Conservation (phyloP, 2,329 filamentous ascomycete species). For the Epichloe sibirici region DNA sequence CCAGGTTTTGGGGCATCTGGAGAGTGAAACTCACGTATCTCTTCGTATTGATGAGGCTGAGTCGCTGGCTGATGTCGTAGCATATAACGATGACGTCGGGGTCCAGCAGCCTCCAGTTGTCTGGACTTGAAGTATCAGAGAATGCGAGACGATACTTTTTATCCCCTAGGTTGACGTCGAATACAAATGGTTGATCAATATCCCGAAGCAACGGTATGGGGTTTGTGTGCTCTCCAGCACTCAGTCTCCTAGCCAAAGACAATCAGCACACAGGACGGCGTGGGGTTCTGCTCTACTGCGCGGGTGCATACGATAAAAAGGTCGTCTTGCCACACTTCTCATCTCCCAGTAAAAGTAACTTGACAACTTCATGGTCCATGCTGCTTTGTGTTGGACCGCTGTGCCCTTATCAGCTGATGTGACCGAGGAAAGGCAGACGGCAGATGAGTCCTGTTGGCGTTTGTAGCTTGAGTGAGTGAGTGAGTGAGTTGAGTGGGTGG, state of each 20-base stretch:
- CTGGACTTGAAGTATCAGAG: constrained; percentile 45
- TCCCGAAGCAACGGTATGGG: constrained; percentile 41
- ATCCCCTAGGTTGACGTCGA: constrained; percentile 34
- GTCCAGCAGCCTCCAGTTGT: constrained; percentile 44
- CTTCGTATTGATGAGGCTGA: constrained; percentile 46
- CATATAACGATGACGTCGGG: constrained; percentile 48
- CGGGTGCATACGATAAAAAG: constrained; percentile 43
- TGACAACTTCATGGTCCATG: constrained; percentile 38
- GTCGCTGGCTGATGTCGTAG: constrained; percentile 48
- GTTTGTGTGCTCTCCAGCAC: constrained; percentile 28
- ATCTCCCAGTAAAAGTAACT: constrained; percentile 47
- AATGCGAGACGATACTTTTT: constrained; percentile 43
- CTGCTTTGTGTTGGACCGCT: neutral
- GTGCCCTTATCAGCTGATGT: neutral
- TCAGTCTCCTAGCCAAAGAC: constrained; percentile 34
- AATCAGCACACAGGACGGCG: neutral
- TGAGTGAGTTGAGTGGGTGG: neutral
- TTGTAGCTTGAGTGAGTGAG: neutral
- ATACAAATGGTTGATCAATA: constrained; percentile 47
- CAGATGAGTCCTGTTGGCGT: neutral
- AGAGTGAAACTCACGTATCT: constrained; percentile 31
- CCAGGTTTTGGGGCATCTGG: constrained; percentile 1
- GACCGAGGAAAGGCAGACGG: neutral
- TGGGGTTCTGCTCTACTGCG: neutral
- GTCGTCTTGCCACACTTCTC: constrained; percentile 47